Conservation (phyloP, 1,284 basidiomycete genomes). For the Austropuccinia psidii region DNA sequence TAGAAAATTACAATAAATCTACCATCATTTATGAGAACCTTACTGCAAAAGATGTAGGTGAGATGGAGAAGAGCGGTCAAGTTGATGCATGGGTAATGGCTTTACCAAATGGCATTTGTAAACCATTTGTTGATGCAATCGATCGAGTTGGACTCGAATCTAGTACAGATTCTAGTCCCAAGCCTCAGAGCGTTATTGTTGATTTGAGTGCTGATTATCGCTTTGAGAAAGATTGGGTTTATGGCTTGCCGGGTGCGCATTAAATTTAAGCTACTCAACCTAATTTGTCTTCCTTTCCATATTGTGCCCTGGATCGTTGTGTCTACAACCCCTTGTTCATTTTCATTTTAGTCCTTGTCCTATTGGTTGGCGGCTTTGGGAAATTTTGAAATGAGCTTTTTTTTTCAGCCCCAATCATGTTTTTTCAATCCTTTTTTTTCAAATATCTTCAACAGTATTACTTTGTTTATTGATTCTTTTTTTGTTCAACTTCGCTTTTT, state of each 20-base stretch:
- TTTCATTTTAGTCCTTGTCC: background rate
- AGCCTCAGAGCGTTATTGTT: slow-evolving; percentile 66
- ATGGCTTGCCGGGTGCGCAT: slow-evolving; percentile 94
- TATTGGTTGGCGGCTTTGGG: background rate
- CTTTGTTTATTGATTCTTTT: background rate
- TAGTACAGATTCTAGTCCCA: slow-evolving; percentile 44
- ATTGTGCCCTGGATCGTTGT: background rate
- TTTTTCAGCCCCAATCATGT: background rate
- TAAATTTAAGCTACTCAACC: background rate
- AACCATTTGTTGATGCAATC: slow-evolving; percentile 93
- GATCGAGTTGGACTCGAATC: slow-evolving; percentile 61
- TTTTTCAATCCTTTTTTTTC: background rate
- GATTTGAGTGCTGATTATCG: slow-evolving; percentile 93
- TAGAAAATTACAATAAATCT: slow-evolving; percentile 75
- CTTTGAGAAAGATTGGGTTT: slow-evolving; percentile 91
- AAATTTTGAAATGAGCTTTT: background rate
- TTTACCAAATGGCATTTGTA: slow-evolving; percentile 90
- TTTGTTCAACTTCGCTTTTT: background rate
- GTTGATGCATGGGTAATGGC: slow-evolving; percentile 98
- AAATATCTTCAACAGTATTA: no score
- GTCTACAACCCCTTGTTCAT: background rate
- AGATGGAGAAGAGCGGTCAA: slow-evolving; percentile 75
- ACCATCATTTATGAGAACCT: slow-evolving; percentile 71
- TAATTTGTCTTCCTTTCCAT: background rate
- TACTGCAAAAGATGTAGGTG: slow-evolving; percentile 64